Conservation (phyloP, 495 filamentous ascomycete species). For the Zalerion maritima region DNA sequence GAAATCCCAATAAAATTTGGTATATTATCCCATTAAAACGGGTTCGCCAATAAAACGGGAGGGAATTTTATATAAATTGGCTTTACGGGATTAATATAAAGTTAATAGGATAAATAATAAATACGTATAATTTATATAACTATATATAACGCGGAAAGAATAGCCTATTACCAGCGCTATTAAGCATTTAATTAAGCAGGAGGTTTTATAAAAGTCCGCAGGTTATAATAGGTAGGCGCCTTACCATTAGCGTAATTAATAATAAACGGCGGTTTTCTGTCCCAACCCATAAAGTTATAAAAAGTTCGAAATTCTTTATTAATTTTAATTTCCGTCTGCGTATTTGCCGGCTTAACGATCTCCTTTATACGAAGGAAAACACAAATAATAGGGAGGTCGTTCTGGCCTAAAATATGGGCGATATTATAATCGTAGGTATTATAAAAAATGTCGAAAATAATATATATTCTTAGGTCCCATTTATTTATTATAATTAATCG, state of each 20-base stretch:
- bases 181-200: too few relatives aligned
- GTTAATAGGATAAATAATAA: too few relatives aligned
- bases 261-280: slow-evolving; percentile 1
- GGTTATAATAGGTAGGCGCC: neutral
- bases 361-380: neutral
- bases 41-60: too few relatives aligned
- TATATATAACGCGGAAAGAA: too few relatives aligned
- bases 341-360: too few relatives aligned
- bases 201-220: neutral
- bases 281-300: neutral
- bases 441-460: slow-evolving; percentile 1
- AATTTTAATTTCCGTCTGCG: neutral
- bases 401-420: neutral
- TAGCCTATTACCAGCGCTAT: too few relatives aligned
- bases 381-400: neutral
- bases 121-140: too few relatives aligned
- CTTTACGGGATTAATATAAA: too few relatives aligned
- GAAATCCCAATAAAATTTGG: too few relatives aligned
- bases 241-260: neutral
- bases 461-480: slow-evolving; percentile 1
- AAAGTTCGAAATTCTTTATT: neutral
- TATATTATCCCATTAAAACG: too few relatives aligned
- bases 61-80: too few relatives aligned
- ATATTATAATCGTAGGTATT: neutral
- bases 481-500: neutral